phyloP scores from a whole-genome alignment of 805 yeast genomes.

The Monosporozyma servazzii region DNA sequence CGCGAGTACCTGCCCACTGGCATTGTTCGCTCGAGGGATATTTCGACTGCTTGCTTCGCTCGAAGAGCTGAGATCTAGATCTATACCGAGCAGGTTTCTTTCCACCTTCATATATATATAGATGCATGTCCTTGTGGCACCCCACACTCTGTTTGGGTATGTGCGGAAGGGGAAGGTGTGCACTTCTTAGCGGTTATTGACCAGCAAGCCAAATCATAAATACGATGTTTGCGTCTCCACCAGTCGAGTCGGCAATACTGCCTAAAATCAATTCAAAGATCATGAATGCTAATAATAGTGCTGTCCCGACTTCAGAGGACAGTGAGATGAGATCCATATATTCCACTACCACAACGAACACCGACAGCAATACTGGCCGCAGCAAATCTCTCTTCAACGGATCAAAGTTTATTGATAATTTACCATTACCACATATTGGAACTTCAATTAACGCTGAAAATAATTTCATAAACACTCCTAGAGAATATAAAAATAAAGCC shows the following conservation, averaged over 20 bases:
- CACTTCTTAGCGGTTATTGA: too few relatives aligned
- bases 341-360: not conserved
- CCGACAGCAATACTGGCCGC: not conserved
- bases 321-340: not conserved
- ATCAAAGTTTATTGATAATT: not conserved
- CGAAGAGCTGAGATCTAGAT: too few relatives aligned
- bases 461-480: constrained; percentile 27
- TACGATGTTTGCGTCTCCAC: not conserved
- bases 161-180: too few relatives aligned
- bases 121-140: not conserved
- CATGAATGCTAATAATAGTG: not conserved
- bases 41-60: too few relatives aligned
- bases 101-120: not conserved
- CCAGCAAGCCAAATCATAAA: too few relatives aligned
- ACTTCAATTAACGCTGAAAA: not conserved
- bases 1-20: too few relatives aligned
- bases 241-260: not conserved
- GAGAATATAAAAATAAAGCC: constrained; percentile 25
- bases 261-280: not conserved
- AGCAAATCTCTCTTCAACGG: not conserved
- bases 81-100: too few relatives aligned
- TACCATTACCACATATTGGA: not conserved
- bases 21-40: too few relatives aligned
- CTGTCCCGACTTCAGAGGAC: not conserved
- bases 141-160: too few relatives aligned